Conservation (phyloP, 1,284 basidiomycete species). For the Cryptococcus neoformans region DNA sequence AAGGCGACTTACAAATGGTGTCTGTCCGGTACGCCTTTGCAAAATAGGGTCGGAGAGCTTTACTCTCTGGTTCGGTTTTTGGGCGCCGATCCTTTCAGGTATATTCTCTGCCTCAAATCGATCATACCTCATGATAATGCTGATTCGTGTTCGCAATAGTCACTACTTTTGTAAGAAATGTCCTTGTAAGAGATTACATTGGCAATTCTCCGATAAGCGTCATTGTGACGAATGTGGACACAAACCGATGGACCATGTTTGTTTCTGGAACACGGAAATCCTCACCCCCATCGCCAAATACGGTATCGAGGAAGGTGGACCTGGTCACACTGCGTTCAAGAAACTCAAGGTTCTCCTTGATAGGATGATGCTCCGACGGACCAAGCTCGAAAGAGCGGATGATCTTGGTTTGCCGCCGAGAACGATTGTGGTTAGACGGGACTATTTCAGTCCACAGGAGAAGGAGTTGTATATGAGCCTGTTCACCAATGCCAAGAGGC, state of each 20-base stretch:
- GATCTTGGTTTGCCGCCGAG: constrained; percentile 97
- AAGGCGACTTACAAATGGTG: constrained; percentile 86
- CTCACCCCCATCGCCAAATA: constrained; percentile 87
- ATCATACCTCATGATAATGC: neutral
- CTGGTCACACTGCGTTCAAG: constrained; percentile 78
- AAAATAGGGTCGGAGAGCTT: constrained; percentile 95
- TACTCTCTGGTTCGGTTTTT: constrained; percentile 91
- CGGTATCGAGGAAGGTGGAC: constrained; percentile 59
- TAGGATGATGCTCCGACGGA: constrained; percentile 83
- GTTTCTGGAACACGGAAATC: constrained; percentile 79
- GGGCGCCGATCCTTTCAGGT: constrained; percentile 77
- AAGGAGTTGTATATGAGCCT: constrained; percentile 92
- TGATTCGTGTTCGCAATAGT: constrained; percentile 13
- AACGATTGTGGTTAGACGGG: constrained; percentile 81
- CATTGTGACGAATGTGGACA: constrained; percentile 89
- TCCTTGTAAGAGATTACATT: constrained; percentile 57
- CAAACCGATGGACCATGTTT: constrained; percentile 88
- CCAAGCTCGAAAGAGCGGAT: constrained; percentile 85
- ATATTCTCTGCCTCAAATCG: constrained; percentile 1
- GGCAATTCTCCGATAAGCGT: constrained; percentile 73
- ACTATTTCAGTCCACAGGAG: constrained; percentile 95
- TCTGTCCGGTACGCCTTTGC: constrained; percentile 94
- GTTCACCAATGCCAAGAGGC: constrained; percentile 88
- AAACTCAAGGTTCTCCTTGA: constrained; percentile 86
- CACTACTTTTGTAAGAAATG: constrained; percentile 83